Percentiles rank a stretch among this genome's conserved stretches.
Evolutionary conservation across 2,329 filamentous ascomycete species (phyloP).

Genomic region (Epichloe uncinata): DNA sequence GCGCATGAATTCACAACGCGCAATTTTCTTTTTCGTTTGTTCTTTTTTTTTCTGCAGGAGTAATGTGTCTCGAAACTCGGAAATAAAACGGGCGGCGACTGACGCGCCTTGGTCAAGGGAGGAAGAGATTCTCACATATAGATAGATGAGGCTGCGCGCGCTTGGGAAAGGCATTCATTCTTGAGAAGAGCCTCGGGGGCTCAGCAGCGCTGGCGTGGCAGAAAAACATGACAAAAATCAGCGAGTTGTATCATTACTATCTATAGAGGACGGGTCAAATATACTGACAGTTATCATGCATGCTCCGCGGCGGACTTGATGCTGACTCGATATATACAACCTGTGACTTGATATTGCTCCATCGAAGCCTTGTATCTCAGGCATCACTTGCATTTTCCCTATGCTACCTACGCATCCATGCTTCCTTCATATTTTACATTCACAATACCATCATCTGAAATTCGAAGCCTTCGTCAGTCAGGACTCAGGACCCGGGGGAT

Average conservation of each 20-base stretch:
- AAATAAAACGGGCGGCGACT: background rate
- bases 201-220: constrained; percentile 3
- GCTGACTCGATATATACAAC: too few species aligned
- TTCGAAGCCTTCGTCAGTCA: too few species aligned
- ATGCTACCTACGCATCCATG: too few species aligned
- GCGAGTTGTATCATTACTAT: constrained; percentile 14
- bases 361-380: too few species aligned
- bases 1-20: background rate
- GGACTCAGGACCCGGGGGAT: too few species aligned
- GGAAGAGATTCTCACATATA: background rate
- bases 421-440: too few species aligned
- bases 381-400: too few species aligned
- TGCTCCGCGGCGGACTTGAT: too few species aligned
- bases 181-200: too few species aligned
- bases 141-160: background rate
- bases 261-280: constrained; percentile 13
- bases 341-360: too few species aligned
- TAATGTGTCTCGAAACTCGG: too few species aligned
- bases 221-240: constrained; percentile 7
- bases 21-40: background rate
- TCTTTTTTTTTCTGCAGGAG: background rate
- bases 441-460: too few species aligned
- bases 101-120: background rate
- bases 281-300: background rate
- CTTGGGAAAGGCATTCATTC: background rate